Evolutionary conservation across 2,329 filamentous ascomycete genomes (phyloP).

Genomic region (Dothideomycetes sp.): DNA sequence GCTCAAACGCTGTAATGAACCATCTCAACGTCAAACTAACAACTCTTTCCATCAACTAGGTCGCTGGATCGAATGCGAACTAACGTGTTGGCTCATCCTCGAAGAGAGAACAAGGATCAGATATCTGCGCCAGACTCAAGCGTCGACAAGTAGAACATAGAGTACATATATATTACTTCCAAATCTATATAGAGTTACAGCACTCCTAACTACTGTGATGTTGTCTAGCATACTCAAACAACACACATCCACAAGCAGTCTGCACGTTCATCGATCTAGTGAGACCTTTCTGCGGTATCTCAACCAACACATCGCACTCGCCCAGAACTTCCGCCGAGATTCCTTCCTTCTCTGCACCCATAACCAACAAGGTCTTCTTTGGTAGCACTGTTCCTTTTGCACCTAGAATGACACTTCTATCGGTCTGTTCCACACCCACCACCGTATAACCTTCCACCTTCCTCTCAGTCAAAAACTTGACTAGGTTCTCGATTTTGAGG

Average conservation of each 20-base stretch:
- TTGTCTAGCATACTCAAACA: conserved; percentile 44
- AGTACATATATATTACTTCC: neutral
- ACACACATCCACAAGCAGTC: conserved; percentile 42
- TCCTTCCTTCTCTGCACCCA: conserved; percentile 44
- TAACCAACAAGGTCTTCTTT: conserved; percentile 32
- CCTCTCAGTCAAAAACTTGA: conserved; percentile 31
- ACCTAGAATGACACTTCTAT: conserved; percentile 38
- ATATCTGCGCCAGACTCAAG: too few species aligned
- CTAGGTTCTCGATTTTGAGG: conserved; percentile 19
- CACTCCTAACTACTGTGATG: conserved; percentile 9
- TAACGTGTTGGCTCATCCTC: too few species aligned
- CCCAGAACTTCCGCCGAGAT: conserved; percentile 39
- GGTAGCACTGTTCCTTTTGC: conserved; percentile 23
- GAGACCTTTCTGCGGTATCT: conserved; percentile 43
- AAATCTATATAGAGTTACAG: neutral
- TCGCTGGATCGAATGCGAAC: too few species aligned
- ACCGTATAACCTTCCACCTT: conserved; percentile 41
- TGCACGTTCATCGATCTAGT: conserved; percentile 49
- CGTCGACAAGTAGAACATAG: too few species aligned
- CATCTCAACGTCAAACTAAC: too few species aligned
- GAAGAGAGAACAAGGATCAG: too few species aligned
- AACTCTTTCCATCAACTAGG: too few species aligned
- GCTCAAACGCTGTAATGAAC: too few species aligned
- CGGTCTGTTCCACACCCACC: conserved; percentile 48
- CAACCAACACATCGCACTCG: conserved; percentile 43